phyloP scores from a whole-genome alignment of 306 rosid genomes.

The Spatholobus suberectus region DNA sequence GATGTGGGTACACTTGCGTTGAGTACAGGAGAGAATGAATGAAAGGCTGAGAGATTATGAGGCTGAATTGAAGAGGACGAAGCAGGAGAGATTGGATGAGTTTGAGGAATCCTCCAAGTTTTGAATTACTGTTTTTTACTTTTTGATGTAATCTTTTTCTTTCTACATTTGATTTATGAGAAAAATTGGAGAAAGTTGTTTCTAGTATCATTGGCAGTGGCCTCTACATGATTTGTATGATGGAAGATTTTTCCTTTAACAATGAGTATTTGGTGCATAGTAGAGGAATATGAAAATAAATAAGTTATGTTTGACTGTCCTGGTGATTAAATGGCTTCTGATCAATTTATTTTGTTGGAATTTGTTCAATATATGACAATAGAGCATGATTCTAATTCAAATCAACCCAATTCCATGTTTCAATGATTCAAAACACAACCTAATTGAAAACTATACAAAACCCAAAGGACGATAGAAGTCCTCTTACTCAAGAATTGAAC shows the following conservation, averaged over 20 bases:
- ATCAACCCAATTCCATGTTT: neutral
- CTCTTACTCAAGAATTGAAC: neutral
- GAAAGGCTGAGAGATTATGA: slow-evolving; percentile 74
- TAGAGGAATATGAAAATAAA: neutral
- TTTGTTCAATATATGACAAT: neutral
- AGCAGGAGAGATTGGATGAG: slow-evolving; percentile 59
- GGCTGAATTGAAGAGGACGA: slow-evolving; percentile 65
- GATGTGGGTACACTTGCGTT: slow-evolving; percentile 27
- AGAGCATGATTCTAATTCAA: neutral
- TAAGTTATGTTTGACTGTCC: neutral
- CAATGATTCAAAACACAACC: neutral
- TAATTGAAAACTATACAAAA: neutral
- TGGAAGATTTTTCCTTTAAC: neutral
- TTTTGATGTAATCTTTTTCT: neutral
- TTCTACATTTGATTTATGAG: slow-evolving; percentile 1
- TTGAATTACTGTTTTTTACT: neutral
- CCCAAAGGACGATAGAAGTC: neutral
- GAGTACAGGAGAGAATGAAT: slow-evolving; percentile 73
- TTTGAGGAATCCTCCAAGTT: slow-evolving; percentile 63
- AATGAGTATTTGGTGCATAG: neutral
- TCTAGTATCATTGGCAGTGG: neutral
- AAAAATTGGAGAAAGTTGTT: slow-evolving; percentile 1
- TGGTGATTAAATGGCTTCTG: neutral
- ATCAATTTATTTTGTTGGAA: neutral
- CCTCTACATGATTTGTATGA: neutral